phyloP scores from a whole-genome alignment of 148 eudicot genomes.

The Arctostaphylos glauca region DNA sequence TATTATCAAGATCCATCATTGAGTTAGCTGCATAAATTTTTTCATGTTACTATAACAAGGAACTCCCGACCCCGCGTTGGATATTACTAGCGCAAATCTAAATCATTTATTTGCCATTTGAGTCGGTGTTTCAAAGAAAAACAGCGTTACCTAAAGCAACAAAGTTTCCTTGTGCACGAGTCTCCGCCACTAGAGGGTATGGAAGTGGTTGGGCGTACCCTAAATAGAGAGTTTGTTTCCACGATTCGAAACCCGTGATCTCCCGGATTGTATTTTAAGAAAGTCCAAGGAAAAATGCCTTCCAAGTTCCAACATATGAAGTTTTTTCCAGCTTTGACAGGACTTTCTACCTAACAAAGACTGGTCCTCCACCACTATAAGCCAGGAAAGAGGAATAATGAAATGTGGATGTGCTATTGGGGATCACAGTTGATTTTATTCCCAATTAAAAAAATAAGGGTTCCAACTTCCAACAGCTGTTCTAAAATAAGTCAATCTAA shows the following conservation, averaged over 20 bases:
- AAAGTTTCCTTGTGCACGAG: no score
- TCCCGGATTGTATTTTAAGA: no score
- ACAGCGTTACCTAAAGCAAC: no score
- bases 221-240: no score
- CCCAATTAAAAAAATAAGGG: background rate
- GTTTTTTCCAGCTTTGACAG: conserved; percentile 4
- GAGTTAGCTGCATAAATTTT: background rate
- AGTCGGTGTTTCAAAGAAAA: conserved; percentile 7
- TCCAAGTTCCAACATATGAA: background rate
- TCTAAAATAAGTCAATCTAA: conserved; percentile 3
- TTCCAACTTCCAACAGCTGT: background rate
- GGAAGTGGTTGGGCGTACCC: no score
- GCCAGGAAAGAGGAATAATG: background rate
- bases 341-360: conserved; percentile 11
- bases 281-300: conserved; percentile 10
- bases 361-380: conserved; percentile 13
- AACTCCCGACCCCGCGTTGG: background rate
- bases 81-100: background rate
- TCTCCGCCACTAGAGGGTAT: no score
- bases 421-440: conserved; percentile 9
- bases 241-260: no score
- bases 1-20: background rate
- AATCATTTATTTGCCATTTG: background rate
- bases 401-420: conserved; percentile 11
- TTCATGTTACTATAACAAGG: background rate